phyloP scores from a whole-genome alignment of 192 early-diverging fungal species.

The Rhizophagus clarus region DNA sequence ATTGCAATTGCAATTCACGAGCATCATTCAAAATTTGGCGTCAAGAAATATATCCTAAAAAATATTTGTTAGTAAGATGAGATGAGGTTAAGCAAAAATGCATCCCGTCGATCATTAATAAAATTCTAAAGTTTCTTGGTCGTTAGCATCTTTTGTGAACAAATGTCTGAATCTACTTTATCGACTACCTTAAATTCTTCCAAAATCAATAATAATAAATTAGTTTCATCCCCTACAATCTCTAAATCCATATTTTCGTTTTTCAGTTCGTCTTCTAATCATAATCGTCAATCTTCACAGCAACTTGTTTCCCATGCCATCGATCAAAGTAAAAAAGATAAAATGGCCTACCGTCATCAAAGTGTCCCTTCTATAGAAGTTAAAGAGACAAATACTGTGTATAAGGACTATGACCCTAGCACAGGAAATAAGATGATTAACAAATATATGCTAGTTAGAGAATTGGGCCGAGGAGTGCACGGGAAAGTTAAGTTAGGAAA shows the following conservation, averaged over 20 bases:
- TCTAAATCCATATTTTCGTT: neutral
- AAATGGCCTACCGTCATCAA: neutral
- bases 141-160: too few species aligned
- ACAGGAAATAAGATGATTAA: constrained; percentile 97
- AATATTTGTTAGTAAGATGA: too few species aligned
- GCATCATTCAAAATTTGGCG: too few species aligned
- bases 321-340: neutral
- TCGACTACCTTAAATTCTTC: neutral
- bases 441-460: constrained; percentile 87
- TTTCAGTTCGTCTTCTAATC: neutral
- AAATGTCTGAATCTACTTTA: neutral
- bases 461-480: constrained; percentile 92
- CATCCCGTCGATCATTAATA: too few species aligned
- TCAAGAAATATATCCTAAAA: too few species aligned
- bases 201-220: neutral
- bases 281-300: neutral
- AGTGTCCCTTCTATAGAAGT: constrained; percentile 41
- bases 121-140: too few species aligned
- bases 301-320: neutral
- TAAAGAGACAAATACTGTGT: constrained; percentile 83
- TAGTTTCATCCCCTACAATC: neutral
- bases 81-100: too few species aligned
- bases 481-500: constrained; percentile 94
- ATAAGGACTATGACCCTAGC: constrained; percentile 77
- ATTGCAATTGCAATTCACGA: too few species aligned